These are phyloP conservation scores for Ogataea henricii DNA, from an alignment of 805 yeast genomes.

Conservation along the genomic window DNA sequence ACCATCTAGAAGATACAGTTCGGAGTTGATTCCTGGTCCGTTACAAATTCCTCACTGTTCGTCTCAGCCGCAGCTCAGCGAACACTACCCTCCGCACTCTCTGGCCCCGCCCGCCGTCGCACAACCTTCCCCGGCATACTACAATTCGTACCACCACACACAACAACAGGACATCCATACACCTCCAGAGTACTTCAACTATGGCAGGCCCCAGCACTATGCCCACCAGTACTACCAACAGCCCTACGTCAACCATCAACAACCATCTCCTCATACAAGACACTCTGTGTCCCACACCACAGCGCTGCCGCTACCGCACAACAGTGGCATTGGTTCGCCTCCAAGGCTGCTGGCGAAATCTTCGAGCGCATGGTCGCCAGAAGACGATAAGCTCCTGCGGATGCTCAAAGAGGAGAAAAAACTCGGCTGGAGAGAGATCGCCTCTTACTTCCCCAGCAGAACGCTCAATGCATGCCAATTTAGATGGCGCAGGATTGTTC, in stretches of 20 bases:
- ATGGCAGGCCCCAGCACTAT: conserved; percentile 6
- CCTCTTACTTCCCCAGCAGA: conserved; percentile 73
- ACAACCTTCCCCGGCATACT: conserved; percentile 1
- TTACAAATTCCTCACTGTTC: background rate
- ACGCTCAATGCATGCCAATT: conserved; percentile 91
- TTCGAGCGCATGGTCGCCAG: conserved; percentile 71
- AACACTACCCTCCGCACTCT: background rate
- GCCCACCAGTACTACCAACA: conserved; percentile 12
- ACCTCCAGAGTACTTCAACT: background rate
- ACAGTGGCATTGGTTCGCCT: conserved; percentile 1
- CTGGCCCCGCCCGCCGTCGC: background rate
- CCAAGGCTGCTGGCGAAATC: conserved; percentile 19
- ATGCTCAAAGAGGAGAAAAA: conserved; percentile 81
- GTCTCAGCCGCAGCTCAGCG: conserved; percentile 1
- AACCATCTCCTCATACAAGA: background rate
- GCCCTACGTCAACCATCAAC: background rate
- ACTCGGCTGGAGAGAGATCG: conserved; percentile 88
- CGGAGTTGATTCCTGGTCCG: background rate
- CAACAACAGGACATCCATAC: background rate
- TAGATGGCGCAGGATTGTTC: conserved; percentile 74
- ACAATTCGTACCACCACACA: background rate
- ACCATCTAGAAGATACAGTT: conserved; percentile 5
- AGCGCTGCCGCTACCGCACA: background rate
- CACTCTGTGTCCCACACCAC: conserved; percentile 4
- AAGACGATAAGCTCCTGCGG: conserved; percentile 70